Percentiles rank a stretch among this genome's conserved stretches.
Conservation (phyloP, 164 flowering plant genomes). For the Magnolia officinalis region DNA sequence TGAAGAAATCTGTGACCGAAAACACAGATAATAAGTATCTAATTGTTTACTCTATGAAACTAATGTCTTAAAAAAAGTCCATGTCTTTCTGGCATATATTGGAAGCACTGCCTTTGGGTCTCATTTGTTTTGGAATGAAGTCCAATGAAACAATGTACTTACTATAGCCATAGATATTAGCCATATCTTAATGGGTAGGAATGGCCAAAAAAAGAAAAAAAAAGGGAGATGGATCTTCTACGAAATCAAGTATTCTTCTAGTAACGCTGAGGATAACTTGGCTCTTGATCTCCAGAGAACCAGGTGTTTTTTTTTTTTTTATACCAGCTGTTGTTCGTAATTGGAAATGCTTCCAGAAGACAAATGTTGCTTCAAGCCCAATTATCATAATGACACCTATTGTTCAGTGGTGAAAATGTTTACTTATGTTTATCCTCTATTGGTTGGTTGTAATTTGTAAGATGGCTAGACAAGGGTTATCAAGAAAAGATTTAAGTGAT, state of each 20-base stretch:
- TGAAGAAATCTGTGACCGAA: slow-evolving; percentile 46
- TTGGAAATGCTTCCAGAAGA: neutral
- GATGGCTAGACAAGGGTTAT: neutral
- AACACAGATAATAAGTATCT: neutral
- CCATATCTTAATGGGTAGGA: no score
- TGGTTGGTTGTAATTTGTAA: neutral
- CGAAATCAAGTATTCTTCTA: neutral
- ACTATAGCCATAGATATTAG: no score
- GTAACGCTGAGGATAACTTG: neutral
- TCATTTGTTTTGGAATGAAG: neutral
- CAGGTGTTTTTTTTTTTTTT: neutral
- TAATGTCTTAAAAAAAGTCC: neutral
- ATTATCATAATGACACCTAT: no score
- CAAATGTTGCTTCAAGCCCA: neutral
- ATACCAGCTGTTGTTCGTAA: neutral
- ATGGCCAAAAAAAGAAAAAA: no score
- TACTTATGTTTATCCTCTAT: neutral
- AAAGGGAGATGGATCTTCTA: neutral
- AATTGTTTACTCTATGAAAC: neutral
- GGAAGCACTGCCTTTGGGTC: neutral
- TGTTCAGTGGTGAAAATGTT: neutral
- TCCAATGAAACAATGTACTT: no score
- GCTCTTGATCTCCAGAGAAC: neutral
- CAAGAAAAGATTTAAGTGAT: neutral
- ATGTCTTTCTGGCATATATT: neutral